Conservation (phyloP, 441 rosid species). For the Populus trichocarpa region DNA sequence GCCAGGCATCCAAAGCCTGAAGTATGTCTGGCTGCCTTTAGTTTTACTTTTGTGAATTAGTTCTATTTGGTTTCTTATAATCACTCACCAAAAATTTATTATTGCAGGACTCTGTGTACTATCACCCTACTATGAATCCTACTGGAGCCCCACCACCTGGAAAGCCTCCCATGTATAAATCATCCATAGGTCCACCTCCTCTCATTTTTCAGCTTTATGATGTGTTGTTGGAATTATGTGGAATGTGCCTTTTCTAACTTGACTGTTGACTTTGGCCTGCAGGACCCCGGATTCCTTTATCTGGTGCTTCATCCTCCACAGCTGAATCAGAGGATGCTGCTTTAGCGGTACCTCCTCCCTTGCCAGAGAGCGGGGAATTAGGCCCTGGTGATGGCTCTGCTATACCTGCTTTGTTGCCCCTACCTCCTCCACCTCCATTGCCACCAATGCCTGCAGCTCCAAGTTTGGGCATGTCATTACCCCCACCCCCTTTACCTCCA, state of each 20-base stretch:
- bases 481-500: constrained; percentile 64
- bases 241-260: not conserved
- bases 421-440: constrained; percentile 85
- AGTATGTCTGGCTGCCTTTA: constrained; percentile 38
- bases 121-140: constrained; percentile 93
- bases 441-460: constrained; percentile 56
- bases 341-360: constrained; percentile 53
- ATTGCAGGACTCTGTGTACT: constrained; percentile 90
- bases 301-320: constrained; percentile 56
- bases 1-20: constrained; percentile 78
- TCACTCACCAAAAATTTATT: constrained; percentile 5
- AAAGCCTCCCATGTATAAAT: constrained; percentile 92
- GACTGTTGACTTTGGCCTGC: constrained; percentile 22
- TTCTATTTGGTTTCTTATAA: constrained; percentile 6
- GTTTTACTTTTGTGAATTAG: not conserved
- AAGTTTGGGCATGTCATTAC: constrained; percentile 47
- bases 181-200: constrained; percentile 64
- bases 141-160: constrained; percentile 99
- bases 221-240: not conserved
- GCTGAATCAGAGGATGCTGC: constrained; percentile 58
- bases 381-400: constrained; percentile 41
- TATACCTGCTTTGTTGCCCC: constrained; percentile 52
- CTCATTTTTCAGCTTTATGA: not conserved
- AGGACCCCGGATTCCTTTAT: constrained; percentile 81
- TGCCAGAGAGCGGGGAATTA: constrained; percentile 45